These are phyloP conservation scores for Juglanconis juglandina DNA, from an alignment of 2,329 filamentous ascomycete species.

Conservation along the genomic window DNA sequence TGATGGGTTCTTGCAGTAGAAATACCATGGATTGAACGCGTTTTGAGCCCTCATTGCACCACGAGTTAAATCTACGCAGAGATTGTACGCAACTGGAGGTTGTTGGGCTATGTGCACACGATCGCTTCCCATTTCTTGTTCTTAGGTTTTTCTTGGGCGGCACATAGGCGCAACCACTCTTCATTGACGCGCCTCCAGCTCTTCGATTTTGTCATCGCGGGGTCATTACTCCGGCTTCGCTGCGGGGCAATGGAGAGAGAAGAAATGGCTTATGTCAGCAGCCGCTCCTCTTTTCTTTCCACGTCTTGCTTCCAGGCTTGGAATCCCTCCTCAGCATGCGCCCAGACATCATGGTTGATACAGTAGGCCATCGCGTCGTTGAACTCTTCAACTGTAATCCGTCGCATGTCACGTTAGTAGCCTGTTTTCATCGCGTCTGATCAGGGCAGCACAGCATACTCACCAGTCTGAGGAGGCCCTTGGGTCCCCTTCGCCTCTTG, in stretches of 20 bases:
- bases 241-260: neutral
- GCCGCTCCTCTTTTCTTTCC: neutral
- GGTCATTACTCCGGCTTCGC: constrained; percentile 11
- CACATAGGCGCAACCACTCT: neutral
- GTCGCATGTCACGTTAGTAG: neutral
- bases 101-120: too few relatives aligned
- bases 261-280: neutral
- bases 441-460: neutral
- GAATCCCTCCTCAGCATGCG: constrained; percentile 9
- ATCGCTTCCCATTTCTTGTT: too few relatives aligned
- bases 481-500: neutral
- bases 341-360: constrained; percentile 12
- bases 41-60: too few relatives aligned
- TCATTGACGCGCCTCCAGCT: neutral
- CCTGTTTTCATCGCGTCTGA: neutral
- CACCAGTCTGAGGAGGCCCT: constrained; percentile 4
- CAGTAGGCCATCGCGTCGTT: constrained; percentile 5
- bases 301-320: neutral
- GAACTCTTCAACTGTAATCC: constrained; percentile 1
- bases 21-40: neutral
- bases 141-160: too few relatives aligned
- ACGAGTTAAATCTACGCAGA: too few relatives aligned
- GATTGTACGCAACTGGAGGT: too few relatives aligned
- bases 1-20: neutral
- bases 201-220: constrained; percentile 14